A percentile compares a stretch with the other conserved stretches of the same genome.
phyloP scores from a whole-genome alignment of 768 basidiomycete species.

The Boletus huronensis region DNA sequence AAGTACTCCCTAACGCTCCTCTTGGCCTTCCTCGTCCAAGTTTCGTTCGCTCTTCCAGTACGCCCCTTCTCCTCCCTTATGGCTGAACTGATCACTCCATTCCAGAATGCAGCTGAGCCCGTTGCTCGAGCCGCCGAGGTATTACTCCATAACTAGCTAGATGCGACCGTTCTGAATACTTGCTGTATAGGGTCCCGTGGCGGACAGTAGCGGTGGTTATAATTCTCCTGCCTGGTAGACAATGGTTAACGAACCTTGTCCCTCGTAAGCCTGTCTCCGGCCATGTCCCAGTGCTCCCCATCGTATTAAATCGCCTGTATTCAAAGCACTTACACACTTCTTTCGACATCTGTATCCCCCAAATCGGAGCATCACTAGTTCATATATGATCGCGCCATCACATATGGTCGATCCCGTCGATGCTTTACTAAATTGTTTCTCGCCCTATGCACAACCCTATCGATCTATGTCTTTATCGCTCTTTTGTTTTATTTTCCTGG shows the following conservation, averaged over 20 bases:
- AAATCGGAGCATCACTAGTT: constrained; percentile 9
- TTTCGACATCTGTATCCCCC: neutral
- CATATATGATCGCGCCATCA: too few species aligned
- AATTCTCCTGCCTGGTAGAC: too few species aligned
- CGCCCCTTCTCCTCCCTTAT: neutral
- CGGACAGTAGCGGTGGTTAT: too few species aligned
- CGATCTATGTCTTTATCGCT: too few species aligned
- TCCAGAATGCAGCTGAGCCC: constrained; percentile 14
- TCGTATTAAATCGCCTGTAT: constrained; percentile 1
- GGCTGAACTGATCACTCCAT: neutral
- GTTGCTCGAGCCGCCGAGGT: constrained; percentile 10
- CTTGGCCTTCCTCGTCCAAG: constrained; percentile 16
- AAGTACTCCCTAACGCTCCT: constrained; percentile 22
- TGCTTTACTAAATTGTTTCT: too few species aligned
- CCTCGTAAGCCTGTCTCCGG: constrained; percentile 10
- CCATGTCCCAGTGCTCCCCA: neutral
- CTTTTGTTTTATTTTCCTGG: too few species aligned
- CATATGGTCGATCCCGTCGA: constrained; percentile 2
- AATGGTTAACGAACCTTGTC: neutral
- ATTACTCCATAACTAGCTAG: neutral
- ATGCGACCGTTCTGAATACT: neutral
- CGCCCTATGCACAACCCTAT: too few species aligned
- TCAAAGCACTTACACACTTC: neutral
- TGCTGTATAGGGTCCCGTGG: constrained; percentile 7
- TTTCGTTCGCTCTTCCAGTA: constrained; percentile 25